Evolutionary conservation across 2,329 filamentous ascomycete genomes (phyloP), one percentile per base, ranked within the genome.

Genomic region (Colletotrichum zoysiae): DNA sequence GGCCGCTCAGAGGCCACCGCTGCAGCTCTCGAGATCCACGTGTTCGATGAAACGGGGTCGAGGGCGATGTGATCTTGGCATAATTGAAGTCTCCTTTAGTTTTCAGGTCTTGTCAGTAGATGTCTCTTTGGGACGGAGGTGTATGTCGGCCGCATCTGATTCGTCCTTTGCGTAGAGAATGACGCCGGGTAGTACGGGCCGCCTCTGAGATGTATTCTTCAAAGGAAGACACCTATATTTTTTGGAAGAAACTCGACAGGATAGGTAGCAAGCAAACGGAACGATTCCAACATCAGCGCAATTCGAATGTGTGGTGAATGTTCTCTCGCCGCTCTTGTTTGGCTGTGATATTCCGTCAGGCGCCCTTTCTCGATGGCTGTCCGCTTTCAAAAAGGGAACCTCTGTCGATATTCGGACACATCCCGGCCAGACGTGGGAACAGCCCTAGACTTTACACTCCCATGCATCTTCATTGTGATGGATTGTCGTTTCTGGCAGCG

Each of bases 21-120:
- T 59, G 18, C 83, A 78, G 73, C 59, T 65, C 18, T 78, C 78
- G 12, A 80, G 61, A 0, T 70, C 67, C 9, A 33, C 9, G 1
- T 77, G 76, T 1, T 40, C 30, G 30, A 30, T 30, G 30, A 30
- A 30, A 30, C 30, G 30, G 30, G 30, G 30, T 30, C 30, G 30
- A 30, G 30, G 30, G 30, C 30, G 30, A 30, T 30, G 4, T 30
- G 30, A 2, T 5, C 30, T 30, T 30, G 30, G 30, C 30, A 30
- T 30, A 30, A 5, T 30, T 30, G 30, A 30, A 30, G 2, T 30
- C 30, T 30, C 30, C 30, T 30, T 30, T 30, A 30, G 30, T 30
- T 4, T 30, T 30, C 4, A 30, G 30, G 30, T 5, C 30, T 5
- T 5, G 30, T 30, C 30, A 30, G 30, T 30, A 30, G 30, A 4